Evolutionary conservation across 768 basidiomycete species (phyloP), one percentile per base, ranked within the genome.

Genomic region (Daedaleopsis nitida): DNA sequence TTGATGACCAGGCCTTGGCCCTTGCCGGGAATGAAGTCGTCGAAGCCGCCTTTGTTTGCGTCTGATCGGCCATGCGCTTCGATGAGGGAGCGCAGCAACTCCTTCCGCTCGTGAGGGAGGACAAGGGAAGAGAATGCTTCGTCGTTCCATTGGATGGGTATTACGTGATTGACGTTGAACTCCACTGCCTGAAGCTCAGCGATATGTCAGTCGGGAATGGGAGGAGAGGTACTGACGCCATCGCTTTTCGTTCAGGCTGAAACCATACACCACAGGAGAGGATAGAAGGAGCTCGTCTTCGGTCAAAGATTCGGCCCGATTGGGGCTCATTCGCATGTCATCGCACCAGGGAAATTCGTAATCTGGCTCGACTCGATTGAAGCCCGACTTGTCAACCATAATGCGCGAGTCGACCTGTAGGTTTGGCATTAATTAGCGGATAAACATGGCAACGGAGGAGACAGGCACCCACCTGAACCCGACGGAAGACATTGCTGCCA

Each of bases 381-480:
- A 87, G 3, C 80, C 81, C 5, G 75, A 78, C 66, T 83, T 73
- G 65, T 88, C 86, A 43, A 88, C 72, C 84, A 87, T 86, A 56
- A 87, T 80, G n/a, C 86, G 75, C 50, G 84, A 80, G 48, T 77
- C 78, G 47, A 86, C 77, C 84, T 86, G 58, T 17, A 12, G 5
- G 17, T 17, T 13, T 10, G 13, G n/a, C 27, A 32, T 13, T 32
- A 23, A 37, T 47, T 16, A 39, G 12, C 5, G 8, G 11, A 8
- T 6, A 19, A 49, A 1, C 4, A 37, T 3, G n/a, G 1, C 38
- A 12, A n/a, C 3, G 17, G 1, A 23, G 43, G 32, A 12, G 3
- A 17, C 19, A 24, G 9, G 9, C 8, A 59, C 56, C 58, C 44
- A 86, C 84, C 55, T 80, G 83, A 58, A 83, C 83, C 63, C 80